Base-by-base conservation (phyloP, 164 flowering plant genomes). In the Cinnamomum micranthum region DNA sequence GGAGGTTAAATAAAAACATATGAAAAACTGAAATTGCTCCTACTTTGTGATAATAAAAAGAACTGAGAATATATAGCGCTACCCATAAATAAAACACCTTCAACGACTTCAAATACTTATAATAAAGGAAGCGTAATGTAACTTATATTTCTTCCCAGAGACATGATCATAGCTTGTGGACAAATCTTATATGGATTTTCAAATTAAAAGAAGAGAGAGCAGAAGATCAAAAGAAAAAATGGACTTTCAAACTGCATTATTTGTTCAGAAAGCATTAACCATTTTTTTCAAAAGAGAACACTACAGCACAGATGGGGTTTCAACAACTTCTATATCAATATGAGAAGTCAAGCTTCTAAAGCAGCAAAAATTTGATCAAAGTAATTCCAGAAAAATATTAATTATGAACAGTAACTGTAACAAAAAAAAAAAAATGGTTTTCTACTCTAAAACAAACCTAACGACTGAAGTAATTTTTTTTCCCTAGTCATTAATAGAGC, bases 281-380 rank as follows among this genome's bases (percentile, higher is more conserved):
- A 52, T 52, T 13, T 52, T 52, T 15, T 52, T 52, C 59, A 13
- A 52, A 31, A 31, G 35, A 0, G 6, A 17, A 52, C 59, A 13
- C 20, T 52, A 17, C 20, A 52, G 19, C 59, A 52, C 59, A 52
- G 3, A 52, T 13, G 5, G 59, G 59, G 4, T 52, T 52, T 52
- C 59, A 13, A 52, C 59, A 52, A 52, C 59, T 17, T 14, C 19
- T 52, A 13, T 13, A 20, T 25, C n/a, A 66, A 31, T 24, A 66
- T 31, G 69, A 66, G 20, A 66, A 66, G 13, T 66, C 69, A 66
- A 66, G 69, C 17, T 66, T 31, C 41, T 66, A 28, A 66, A 66
- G 19, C 28, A 66, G 50, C 69, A 11, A 14, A 14, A 66, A 31
- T 10, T 2, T 2, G 27, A 31, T 66, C 69, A 66, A 28, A 11